These are phyloP conservation scores for Capsicum chinense DNA, from an alignment of 257 asterid genomes.

Conservation along the genomic window DNA sequence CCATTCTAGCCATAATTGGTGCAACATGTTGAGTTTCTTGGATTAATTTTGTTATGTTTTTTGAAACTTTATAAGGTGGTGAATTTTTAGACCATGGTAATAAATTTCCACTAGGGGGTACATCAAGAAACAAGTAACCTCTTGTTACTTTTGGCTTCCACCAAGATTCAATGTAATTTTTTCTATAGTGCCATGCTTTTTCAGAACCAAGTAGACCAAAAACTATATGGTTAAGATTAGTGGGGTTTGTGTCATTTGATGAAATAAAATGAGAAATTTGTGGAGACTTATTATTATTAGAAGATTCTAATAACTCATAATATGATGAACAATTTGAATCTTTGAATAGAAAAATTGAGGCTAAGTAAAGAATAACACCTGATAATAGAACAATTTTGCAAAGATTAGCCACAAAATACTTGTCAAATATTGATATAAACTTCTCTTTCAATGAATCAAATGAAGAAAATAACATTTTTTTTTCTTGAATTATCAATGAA, in stretches of 20 bases:
- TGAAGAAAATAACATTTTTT: background rate
- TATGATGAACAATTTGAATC: no score
- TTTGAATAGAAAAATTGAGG: no score
- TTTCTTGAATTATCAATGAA: background rate
- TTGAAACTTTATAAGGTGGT: constrained; percentile 57
- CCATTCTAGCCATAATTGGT: constrained; percentile 57
- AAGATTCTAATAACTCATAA: no score
- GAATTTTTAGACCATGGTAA: constrained; percentile 64
- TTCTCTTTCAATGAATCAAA: constrained; percentile 1
- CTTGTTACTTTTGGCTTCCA: constrained; percentile 65
- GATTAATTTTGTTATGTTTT: constrained; percentile 37
- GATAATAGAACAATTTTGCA: no score
- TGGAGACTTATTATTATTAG: background rate
- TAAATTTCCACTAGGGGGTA: constrained; percentile 44
- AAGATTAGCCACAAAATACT: background rate
- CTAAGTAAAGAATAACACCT: no score
- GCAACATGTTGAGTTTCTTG: constrained; percentile 39
- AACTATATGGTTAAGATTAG: no score
- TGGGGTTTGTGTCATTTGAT: no score
- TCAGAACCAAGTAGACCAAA: no score
- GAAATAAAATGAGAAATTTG: no score
- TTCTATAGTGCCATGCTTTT: no score
- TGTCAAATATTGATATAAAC: background rate
- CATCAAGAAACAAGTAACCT: constrained; percentile 56
- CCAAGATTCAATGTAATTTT: constrained; percentile 37